phyloP scores from a whole-genome alignment of 768 basidiomycete species.

The Mycena kentingensis region DNA sequence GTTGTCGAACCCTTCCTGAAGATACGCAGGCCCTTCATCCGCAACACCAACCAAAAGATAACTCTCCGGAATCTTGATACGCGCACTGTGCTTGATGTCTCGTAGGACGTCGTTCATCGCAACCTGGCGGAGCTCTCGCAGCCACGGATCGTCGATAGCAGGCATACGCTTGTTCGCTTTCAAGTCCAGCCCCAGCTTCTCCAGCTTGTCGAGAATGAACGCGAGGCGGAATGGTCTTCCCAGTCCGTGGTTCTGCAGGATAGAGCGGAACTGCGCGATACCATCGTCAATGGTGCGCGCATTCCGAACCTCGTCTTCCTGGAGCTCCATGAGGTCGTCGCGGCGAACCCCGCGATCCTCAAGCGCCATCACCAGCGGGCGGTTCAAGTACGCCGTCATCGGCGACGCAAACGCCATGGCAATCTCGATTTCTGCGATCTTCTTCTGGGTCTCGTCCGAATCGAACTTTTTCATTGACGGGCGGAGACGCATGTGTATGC shows the following conservation, averaged over 20 bases:
- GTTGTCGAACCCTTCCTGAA: slow-evolving; percentile 47
- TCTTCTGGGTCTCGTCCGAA: slow-evolving; percentile 42
- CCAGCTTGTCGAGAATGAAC: slow-evolving; percentile 52
- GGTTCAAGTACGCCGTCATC: slow-evolving; percentile 67
- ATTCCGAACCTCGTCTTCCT: slow-evolving; percentile 56
- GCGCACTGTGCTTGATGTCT: slow-evolving; percentile 73
- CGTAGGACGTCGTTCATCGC: slow-evolving; percentile 67
- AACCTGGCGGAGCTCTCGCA: slow-evolving; percentile 58
- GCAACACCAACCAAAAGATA: slow-evolving; percentile 78
- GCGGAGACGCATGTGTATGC: slow-evolving; percentile 69
- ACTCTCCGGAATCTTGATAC: slow-evolving; percentile 70
- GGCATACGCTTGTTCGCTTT: slow-evolving; percentile 34
- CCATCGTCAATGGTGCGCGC: slow-evolving; percentile 64
- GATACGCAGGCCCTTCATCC: slow-evolving; percentile 77
- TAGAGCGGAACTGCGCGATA: slow-evolving; percentile 44
- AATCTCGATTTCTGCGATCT: slow-evolving; percentile 70
- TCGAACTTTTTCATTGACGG: slow-evolving; percentile 78
- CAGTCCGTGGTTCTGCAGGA: slow-evolving; percentile 52
- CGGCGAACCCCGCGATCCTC: slow-evolving; percentile 71
- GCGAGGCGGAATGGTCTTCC: slow-evolving; percentile 51
- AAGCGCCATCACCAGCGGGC: slow-evolving; percentile 74
- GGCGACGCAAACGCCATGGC: slow-evolving; percentile 64
- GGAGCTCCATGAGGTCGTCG: slow-evolving; percentile 62
- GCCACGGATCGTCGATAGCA: slow-evolving; percentile 56
- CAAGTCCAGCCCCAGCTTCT: slow-evolving; percentile 50